Percentiles rank a stretch among this genome's conserved stretches.
These are phyloP conservation scores for Canavalia ensiformis DNA, from an alignment of 306 rosid genomes.

Conservation along the genomic window DNA sequence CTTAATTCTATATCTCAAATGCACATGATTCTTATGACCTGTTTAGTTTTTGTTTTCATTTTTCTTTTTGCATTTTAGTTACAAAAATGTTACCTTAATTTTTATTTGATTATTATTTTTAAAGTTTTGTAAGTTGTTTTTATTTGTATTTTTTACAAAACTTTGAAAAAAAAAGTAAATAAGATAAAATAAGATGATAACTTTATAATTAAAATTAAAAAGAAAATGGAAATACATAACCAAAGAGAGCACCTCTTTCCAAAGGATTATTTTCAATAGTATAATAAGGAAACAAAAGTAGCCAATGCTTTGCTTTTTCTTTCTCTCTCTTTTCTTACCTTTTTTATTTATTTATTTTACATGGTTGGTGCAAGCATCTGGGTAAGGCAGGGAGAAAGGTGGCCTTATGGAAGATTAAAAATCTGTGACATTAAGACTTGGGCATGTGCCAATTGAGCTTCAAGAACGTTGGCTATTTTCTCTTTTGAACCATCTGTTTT, in stretches of 20 bases:
- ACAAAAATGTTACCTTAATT: too few relatives aligned
- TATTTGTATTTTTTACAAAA: too few relatives aligned
- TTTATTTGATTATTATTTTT: too few relatives aligned
- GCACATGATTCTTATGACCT: slow-evolving; percentile 33
- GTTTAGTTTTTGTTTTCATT: too few relatives aligned
- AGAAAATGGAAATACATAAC: too few relatives aligned
- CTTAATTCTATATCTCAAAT: neutral
- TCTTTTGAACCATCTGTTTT: slow-evolving; percentile 39
- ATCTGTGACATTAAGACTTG: slow-evolving; percentile 21
- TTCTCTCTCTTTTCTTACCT: neutral
- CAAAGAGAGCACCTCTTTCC: too few relatives aligned
- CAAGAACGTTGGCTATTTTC: slow-evolving; percentile 31
- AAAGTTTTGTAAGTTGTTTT: too few relatives aligned
- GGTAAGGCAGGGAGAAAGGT: slow-evolving; percentile 20
- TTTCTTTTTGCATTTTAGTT: too few relatives aligned
- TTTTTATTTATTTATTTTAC: neutral
- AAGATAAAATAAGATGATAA: too few relatives aligned
- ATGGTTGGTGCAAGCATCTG: slow-evolving; percentile 23
- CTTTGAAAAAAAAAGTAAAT: too few relatives aligned
- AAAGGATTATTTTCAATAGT: too few relatives aligned
- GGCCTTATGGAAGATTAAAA: slow-evolving; percentile 8
- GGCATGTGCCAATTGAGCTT: slow-evolving; percentile 12
- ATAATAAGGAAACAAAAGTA: slow-evolving; percentile 5
- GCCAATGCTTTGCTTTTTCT: slow-evolving; percentile 12
- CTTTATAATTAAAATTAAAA: too few relatives aligned